Percentiles rank a stretch among this genome's conserved stretches.
Conservation (phyloP, 2,329 filamentous ascomycete species). For the Penicillium crustosum region DNA sequence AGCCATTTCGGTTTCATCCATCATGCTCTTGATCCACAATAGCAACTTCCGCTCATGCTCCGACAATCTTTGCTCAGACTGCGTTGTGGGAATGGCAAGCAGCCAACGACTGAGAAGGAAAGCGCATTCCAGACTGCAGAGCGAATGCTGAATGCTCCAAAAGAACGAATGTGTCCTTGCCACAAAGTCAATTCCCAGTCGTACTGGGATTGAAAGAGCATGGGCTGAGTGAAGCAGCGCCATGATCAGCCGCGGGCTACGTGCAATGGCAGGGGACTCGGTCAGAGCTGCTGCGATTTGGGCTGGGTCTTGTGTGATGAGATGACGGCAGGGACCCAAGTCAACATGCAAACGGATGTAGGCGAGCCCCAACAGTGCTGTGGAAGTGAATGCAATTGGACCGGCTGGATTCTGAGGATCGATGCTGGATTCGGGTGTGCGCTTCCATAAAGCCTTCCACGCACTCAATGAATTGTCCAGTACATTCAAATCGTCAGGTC, state of each 20-base stretch:
- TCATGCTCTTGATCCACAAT: slow-evolving; percentile 51
- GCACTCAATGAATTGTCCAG: slow-evolving; percentile 50
- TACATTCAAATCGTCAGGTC: slow-evolving; percentile 45
- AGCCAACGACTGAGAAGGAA: slow-evolving; percentile 50
- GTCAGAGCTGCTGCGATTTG: slow-evolving; percentile 49
- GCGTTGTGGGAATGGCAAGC: slow-evolving; percentile 45
- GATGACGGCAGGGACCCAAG: slow-evolving; percentile 47
- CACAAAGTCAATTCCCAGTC: slow-evolving; percentile 55
- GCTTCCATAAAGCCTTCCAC: slow-evolving; percentile 56
- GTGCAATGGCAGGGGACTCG: slow-evolving; percentile 44
- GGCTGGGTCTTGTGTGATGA: slow-evolving; percentile 49
- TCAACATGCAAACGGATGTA: slow-evolving; percentile 52
- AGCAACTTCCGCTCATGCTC: slow-evolving; percentile 50
- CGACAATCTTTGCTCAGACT: slow-evolving; percentile 44
- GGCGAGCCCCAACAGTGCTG: slow-evolving; percentile 48
- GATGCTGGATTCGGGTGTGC: slow-evolving; percentile 53
- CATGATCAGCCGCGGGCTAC: slow-evolving; percentile 50
- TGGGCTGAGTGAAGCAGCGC: slow-evolving; percentile 56
- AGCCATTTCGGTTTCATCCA: slow-evolving; percentile 51
- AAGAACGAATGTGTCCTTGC: slow-evolving; percentile 55
- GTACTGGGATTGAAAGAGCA: slow-evolving; percentile 55
- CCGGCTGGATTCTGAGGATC: slow-evolving; percentile 55
- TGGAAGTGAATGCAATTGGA: slow-evolving; percentile 55
- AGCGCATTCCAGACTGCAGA: slow-evolving; percentile 56
- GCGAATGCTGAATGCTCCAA: slow-evolving; percentile 57